A percentile compares a stretch with the other conserved stretches of the same genome.
Conservation (phyloP, 371 early-diverging fungal species). For the Batkoa obscura region DNA sequence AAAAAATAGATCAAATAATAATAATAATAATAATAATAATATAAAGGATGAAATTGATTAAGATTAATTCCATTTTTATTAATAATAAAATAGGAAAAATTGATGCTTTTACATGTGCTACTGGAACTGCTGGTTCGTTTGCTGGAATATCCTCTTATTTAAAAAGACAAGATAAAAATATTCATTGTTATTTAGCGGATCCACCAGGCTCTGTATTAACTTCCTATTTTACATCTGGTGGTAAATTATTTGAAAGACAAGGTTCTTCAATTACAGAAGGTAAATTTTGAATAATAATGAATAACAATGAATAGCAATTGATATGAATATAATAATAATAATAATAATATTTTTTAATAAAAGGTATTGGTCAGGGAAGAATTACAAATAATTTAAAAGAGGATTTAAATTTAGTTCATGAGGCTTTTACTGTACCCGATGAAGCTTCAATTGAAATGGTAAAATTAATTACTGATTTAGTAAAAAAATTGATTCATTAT, state of each 20-base stretch:
- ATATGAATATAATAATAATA: too few species aligned
- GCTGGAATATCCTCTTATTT: constrained; percentile 68
- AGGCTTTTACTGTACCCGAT: constrained; percentile 63
- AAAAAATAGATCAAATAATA: too few species aligned
- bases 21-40: too few species aligned
- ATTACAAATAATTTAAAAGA: constrained; percentile 72
- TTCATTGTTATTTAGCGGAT: constrained; percentile 73
- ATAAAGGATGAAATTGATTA: too few species aligned
- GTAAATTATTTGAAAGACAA: constrained; percentile 38
- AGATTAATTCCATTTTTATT: too few species aligned
- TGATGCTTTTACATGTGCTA: constrained; percentile 78
- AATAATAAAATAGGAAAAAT: too few species aligned
- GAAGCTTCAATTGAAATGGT: constrained; percentile 62
- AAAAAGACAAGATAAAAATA: constrained; percentile 41
- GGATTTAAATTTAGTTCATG: constrained; percentile 62
- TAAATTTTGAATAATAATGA: not conserved
- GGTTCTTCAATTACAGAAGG: constrained; percentile 72
- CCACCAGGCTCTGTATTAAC: constrained; percentile 85
- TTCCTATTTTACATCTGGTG: constrained; percentile 51
- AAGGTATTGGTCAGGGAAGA: constrained; percentile 85
- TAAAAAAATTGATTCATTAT: not conserved
- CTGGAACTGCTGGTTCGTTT: constrained; percentile 86
- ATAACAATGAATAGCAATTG: too few species aligned
- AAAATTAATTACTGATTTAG: not conserved
- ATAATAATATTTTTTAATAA: not conserved